phyloP scores from a whole-genome alignment of 208 protist genomes.

The Crithidia fasciculata region DNA sequence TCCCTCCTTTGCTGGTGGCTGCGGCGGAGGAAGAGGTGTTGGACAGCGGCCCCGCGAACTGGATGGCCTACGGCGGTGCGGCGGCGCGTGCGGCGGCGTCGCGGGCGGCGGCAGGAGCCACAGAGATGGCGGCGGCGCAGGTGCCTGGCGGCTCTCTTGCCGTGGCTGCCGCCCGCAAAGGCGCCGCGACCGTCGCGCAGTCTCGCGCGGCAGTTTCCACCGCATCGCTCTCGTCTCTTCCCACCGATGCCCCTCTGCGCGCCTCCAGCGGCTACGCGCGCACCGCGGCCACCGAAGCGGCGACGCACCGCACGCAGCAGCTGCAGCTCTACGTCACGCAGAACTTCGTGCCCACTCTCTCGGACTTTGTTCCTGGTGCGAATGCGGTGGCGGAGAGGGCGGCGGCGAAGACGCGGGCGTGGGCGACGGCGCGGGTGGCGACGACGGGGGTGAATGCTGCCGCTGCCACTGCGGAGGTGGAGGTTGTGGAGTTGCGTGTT shows the following conservation, averaged over 20 bases:
- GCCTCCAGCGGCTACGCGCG: neutral
- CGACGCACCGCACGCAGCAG: slow-evolving; percentile 1
- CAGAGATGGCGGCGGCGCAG: neutral
- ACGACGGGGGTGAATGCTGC: neutral
- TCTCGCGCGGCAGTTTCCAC: neutral
- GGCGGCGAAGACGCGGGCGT: neutral
- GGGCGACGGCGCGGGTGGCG: neutral
- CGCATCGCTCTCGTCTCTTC: neutral
- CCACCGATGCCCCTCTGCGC: neutral
- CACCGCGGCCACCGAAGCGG: neutral
- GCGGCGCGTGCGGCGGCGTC: slow-evolving; percentile 3
- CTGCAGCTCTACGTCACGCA: slow-evolving; percentile 12
- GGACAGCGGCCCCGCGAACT: neutral
- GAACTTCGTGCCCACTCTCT: slow-evolving; percentile 11
- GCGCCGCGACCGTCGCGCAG: neutral
- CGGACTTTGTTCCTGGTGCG: slow-evolving; percentile 1
- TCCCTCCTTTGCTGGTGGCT: neutral
- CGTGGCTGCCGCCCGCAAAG: neutral
- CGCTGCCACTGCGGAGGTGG: too few species aligned
- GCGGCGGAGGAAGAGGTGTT: neutral
- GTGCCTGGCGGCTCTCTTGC: slow-evolving; percentile 5
- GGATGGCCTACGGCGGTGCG: neutral
- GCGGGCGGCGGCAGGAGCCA: neutral
- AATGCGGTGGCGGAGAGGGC: neutral
- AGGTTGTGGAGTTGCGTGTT: too few species aligned